phyloP scores from a whole-genome alignment of 441 rosid genomes.

The Geranium incanum region DNA sequence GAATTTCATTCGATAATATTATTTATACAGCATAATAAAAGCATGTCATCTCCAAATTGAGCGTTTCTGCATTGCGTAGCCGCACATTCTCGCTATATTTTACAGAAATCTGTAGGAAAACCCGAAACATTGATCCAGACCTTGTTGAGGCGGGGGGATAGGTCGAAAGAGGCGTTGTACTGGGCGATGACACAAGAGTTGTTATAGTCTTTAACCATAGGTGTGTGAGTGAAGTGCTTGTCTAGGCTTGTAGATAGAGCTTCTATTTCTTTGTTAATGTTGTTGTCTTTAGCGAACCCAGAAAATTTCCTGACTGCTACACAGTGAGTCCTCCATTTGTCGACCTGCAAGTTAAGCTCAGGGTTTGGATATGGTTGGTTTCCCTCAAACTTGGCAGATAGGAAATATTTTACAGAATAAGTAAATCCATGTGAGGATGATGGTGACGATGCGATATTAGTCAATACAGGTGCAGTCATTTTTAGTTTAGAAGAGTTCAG shows the following conservation, averaged over 20 bases:
- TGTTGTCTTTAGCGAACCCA: conserved; percentile 40
- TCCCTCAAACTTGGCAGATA: conserved; percentile 16
- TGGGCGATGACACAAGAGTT: conserved; percentile 34
- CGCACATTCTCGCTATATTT: not conserved
- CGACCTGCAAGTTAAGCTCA: conserved; percentile 35
- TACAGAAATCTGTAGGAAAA: conserved; percentile 15
- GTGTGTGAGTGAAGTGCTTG: not conserved
- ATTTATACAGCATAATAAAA: not conserved
- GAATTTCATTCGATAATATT: not conserved
- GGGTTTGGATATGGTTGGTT: conserved; percentile 33
- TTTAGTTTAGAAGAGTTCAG: conserved; percentile 22
- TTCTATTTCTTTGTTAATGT: conserved; percentile 26
- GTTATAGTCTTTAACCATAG: not conserved
- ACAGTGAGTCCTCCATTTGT: conserved; percentile 31
- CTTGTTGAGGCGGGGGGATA: conserved; percentile 36
- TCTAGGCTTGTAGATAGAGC: conserved; percentile 31
- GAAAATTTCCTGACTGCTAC: conserved; percentile 38
- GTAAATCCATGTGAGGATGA: conserved; percentile 9
- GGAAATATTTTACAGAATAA: conserved; percentile 21
- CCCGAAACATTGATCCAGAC: conserved; percentile 41
- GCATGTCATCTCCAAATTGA: not conserved
- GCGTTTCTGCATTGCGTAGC: not conserved
- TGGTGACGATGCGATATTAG: conserved; percentile 21
- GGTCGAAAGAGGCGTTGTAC: conserved; percentile 34
- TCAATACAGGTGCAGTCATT: conserved; percentile 41